A percentile compares a stretch with the other conserved stretches of the same genome.
Evolutionary conservation across 2,329 filamentous ascomycete genomes (phyloP).

Genomic region (Pseudogymnoascus sp.): DNA sequence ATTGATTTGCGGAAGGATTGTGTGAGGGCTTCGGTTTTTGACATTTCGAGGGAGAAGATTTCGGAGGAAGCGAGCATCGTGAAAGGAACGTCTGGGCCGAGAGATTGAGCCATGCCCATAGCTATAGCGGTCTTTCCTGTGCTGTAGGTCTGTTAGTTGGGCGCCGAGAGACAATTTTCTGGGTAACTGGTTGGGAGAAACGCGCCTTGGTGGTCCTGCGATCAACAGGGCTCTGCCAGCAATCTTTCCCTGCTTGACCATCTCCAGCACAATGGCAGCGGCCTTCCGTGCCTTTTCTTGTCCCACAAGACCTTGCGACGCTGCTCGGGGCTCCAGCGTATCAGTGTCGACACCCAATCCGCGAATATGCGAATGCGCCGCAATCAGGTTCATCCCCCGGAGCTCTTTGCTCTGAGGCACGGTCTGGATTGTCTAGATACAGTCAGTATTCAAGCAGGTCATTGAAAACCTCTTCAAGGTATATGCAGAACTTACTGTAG

Average conservation of each 20-base stretch:
- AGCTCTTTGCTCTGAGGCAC: slow-evolving; percentile 94
- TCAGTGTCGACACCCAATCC: slow-evolving; percentile 89
- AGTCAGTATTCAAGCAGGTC: not conserved
- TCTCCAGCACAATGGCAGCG: slow-evolving; percentile 90
- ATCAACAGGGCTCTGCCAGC: slow-evolving; percentile 90
- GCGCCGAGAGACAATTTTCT: not conserved
- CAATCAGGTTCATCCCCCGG: slow-evolving; percentile 92
- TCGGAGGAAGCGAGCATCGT: slow-evolving; percentile 93
- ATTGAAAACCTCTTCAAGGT: not conserved
- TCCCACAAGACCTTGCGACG: slow-evolving; percentile 88
- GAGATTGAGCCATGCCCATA: slow-evolving; percentile 96
- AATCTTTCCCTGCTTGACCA: slow-evolving; percentile 99
- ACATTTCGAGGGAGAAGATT: slow-evolving; percentile 98
- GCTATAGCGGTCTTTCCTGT: slow-evolving; percentile 98
- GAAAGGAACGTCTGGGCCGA: slow-evolving; percentile 90
- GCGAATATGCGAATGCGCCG: slow-evolving; percentile 95
- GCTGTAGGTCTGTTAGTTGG: slow-evolving; percentile 36
- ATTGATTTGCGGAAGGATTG: slow-evolving; percentile 99
- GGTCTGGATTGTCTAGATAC: slow-evolving; percentile 57
- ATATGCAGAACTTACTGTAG: not conserved
- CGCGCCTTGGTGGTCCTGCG: slow-evolving; percentile 76
- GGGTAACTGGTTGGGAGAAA: slow-evolving; percentile 10
- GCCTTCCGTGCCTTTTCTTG: slow-evolving; percentile 96
- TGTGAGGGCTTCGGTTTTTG: slow-evolving; percentile 94
- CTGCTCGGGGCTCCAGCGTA: slow-evolving; percentile 73